phyloP scores from a whole-genome alignment of 768 basidiomycete genomes.

The Panaeolus papilionaceus region DNA sequence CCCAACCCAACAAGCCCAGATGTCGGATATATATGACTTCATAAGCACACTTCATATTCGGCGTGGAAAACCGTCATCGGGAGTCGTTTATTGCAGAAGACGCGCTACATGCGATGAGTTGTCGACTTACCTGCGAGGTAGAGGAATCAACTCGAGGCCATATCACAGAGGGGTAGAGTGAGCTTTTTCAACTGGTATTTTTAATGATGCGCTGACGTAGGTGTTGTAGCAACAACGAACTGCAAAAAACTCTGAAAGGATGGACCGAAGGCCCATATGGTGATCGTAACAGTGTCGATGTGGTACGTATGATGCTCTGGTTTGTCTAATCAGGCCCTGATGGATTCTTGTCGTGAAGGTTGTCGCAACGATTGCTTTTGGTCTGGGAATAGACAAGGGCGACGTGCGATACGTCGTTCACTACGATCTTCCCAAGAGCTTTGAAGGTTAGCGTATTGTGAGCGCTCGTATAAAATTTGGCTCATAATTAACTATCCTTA shows the following conservation, averaged over 20 bases:
- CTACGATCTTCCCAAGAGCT: conserved; percentile 82
- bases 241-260: conserved; percentile 66
- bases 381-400: conserved; percentile 86
- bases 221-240: conserved; percentile 45
- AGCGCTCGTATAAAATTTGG: neutral
- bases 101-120: conserved; percentile 72
- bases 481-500: conserved; percentile 31
- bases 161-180: conserved; percentile 80
- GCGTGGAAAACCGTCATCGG: conserved; percentile 65
- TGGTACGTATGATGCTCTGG: conserved; percentile 47
- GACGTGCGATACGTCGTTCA: conserved; percentile 87
- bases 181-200: conserved; percentile 19
- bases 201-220: neutral
- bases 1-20: conserved; percentile 57
- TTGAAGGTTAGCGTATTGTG: conserved; percentile 62
- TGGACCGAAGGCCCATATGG: conserved; percentile 61
- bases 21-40: conserved; percentile 71
- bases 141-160: conserved; percentile 69
- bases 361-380: conserved; percentile 84
- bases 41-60: conserved; percentile 67
- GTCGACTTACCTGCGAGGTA: conserved; percentile 64
- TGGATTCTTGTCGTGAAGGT: conserved; percentile 47
- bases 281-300: conserved; percentile 58
- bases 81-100: conserved; percentile 82
- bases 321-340: neutral